These are phyloP conservation scores for Aspergillus piperis DNA, from an alignment of 2,329 filamentous ascomycete species.

Conservation along the genomic window DNA sequence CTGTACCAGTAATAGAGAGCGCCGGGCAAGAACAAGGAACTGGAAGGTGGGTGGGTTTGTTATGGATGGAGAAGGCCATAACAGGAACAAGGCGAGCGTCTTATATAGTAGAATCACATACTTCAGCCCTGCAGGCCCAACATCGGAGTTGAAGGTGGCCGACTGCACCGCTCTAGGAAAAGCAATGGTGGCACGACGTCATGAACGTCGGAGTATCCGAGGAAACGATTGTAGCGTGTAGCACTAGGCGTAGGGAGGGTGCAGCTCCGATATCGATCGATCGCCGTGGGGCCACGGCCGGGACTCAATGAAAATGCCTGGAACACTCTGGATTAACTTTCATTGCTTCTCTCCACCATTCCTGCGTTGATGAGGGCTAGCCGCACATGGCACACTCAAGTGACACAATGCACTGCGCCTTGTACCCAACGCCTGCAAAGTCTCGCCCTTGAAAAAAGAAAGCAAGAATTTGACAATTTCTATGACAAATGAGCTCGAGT, in stretches of 20 bases:
- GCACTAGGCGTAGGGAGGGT: neutral
- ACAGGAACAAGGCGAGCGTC: neutral
- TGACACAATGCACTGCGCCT: neutral
- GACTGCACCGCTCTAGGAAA: neutral
- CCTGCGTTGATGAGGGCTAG: neutral
- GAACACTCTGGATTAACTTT: neutral
- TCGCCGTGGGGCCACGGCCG: neutral
- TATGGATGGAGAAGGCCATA: neutral
- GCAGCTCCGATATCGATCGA: neutral
- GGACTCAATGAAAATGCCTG: neutral
- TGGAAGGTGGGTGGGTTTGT: neutral
- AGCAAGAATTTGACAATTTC: no score
- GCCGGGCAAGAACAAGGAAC: neutral
- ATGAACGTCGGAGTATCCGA: neutral
- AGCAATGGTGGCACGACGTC: slow-evolving; percentile 2
- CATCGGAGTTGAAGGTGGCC: neutral
- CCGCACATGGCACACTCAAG: neutral
- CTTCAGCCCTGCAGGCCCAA: neutral
- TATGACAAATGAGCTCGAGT: no score
- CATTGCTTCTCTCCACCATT: neutral
- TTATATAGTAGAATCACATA: neutral
- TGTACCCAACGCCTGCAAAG: neutral
- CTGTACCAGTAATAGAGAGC: neutral
- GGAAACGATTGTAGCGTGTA: neutral
- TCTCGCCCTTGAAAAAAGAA: no score